Evolutionary conservation across 371 early-diverging fungal species (phyloP), one percentile per base, ranked within the genome.

Genomic region (Mortierella sp.): DNA sequence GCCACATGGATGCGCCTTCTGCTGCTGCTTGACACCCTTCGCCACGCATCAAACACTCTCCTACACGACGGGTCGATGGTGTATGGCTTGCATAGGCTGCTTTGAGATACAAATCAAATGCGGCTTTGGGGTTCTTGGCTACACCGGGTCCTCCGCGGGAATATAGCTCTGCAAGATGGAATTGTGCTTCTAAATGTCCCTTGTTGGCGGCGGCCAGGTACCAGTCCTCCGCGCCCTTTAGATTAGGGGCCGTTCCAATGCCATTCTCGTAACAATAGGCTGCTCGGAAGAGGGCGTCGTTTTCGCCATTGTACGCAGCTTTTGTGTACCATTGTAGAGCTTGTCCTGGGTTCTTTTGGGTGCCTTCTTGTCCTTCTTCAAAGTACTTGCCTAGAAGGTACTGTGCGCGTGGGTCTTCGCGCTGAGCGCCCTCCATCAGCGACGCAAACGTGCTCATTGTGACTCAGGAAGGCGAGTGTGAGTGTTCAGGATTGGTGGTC

Each of bases 141-240:
- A 72, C 73, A 10, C 65, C 61, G 8, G 59, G 57, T 3, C 73
- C 73, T 17, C 73, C 73, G 6, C 62, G 61, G 31, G 67, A 62
- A 44, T 72, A 72, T 28, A 72, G 73, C 39, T 72, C 73, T 12
- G 73, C 73, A 22, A 72, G 54, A 34, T 57, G 58, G 47, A 72
- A 72, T 34, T 72, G 73, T 39, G 73, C 73, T 49, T 72, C 73
- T 39, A 72, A 63, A 45, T 72, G 73, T 10, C 67, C 67, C 61
- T 72, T 72, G 55, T 72, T 72, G 22, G 73, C 73, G 8, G 73
- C 73, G 12, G 73, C 73, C 16, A 56, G 45, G 41, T 72, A 72
- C 73, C 73, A 72, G 46, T 72, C 73, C 44, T 72, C 73, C 31
- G 73, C 73, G 19, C 73, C 73, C 54, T 72, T 72, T 49, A 72